Conservation (phyloP, 306 rosid genomes). For the Phaseolus lunatus region DNA sequence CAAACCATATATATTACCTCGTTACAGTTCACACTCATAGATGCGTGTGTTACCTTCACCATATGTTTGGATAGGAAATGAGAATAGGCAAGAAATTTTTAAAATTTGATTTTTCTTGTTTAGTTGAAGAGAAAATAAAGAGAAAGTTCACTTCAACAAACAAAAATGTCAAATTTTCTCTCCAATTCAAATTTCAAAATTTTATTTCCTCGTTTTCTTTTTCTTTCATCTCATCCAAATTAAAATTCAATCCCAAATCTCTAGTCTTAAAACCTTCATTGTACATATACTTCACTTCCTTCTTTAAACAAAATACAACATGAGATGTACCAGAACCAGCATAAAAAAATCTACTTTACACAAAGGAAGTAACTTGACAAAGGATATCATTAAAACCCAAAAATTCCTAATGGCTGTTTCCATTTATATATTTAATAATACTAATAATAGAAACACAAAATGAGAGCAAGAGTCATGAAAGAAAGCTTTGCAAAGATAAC, state of each 20-base stretch:
- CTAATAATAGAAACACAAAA: not conserved
- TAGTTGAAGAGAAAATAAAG: not conserved
- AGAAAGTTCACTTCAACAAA: not conserved
- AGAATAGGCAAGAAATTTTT: not conserved
- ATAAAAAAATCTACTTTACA: not conserved
- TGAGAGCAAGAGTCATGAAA: not conserved
- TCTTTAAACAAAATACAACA: not conserved
- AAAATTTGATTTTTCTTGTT: not conserved
- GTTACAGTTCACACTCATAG: not conserved
- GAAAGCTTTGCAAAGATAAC: constrained; percentile 7
- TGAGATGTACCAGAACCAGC: not conserved
- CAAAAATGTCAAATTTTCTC: not conserved
- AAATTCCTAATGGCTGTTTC: not conserved
- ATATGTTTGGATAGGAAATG: not conserved
- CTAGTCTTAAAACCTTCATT: not conserved
- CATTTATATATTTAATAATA: not conserved
- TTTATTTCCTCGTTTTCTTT: no score
- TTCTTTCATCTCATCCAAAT: no score
- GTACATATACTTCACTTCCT: not conserved
- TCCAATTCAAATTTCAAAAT: not conserved
- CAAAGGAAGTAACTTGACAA: constrained; percentile 11
- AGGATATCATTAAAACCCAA: not conserved
- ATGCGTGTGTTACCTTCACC: not conserved
- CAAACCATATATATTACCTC: not conserved
- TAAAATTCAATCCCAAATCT: constrained; percentile 31